These are phyloP conservation scores for Psophocarpus tetragonolobus DNA, from an alignment of 306 rosid species.

Conservation along the genomic window DNA sequence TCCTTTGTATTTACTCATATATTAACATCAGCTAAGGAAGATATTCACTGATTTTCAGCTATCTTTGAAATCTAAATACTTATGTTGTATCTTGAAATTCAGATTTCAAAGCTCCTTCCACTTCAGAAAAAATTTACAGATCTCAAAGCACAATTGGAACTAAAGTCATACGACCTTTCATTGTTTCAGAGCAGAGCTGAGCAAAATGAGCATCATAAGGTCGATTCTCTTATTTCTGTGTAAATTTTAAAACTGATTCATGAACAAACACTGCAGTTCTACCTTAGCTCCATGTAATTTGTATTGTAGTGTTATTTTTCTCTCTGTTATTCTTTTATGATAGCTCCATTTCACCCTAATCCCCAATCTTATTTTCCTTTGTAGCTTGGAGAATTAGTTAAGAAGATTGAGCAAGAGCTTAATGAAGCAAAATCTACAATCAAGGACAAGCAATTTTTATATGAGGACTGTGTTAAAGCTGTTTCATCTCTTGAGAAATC, in stretches of 20 bases:
- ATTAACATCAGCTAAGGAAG: no score
- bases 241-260: slow-evolving; percentile 22
- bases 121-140: slow-evolving; percentile 71
- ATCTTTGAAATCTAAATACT: no score
- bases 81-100: slow-evolving; percentile 44
- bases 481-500: slow-evolving; percentile 80
- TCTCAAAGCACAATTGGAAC: slow-evolving; percentile 78
- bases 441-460: slow-evolving; percentile 61
- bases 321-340: slow-evolving; percentile 6
- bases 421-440: slow-evolving; percentile 70
- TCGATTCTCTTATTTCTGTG: slow-evolving; percentile 31
- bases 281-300: neutral
- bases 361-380: slow-evolving; percentile 23
- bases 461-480: slow-evolving; percentile 60
- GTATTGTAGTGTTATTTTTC: neutral
- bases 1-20: no score
- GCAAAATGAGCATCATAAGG: slow-evolving; percentile 98
- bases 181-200: slow-evolving; percentile 87
- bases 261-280: neutral
- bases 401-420: slow-evolving; percentile 84
- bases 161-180: slow-evolving; percentile 76
- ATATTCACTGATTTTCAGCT: no score
- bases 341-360: neutral
- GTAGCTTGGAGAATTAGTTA: slow-evolving; percentile 90
- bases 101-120: slow-evolving; percentile 80